phyloP scores from a whole-genome alignment of 202 grass and related monocot genomes.

The Zizania palustris region DNA sequence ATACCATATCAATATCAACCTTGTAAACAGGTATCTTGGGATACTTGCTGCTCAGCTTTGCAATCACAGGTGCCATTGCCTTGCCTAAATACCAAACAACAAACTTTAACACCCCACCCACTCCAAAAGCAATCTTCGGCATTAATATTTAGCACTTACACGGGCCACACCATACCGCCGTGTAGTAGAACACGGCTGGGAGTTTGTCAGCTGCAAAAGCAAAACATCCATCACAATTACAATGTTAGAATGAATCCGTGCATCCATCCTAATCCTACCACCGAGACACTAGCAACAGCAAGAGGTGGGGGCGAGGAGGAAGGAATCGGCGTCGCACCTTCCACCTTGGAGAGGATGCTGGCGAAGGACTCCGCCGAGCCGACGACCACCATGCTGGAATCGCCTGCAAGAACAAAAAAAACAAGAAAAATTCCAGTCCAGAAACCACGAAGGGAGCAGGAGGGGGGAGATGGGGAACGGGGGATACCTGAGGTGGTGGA shows the following conservation, averaged over 20 bases:
- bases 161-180: constrained; percentile 83
- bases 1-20: constrained; percentile 87
- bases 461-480: not conserved
- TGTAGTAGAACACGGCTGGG: constrained; percentile 88
- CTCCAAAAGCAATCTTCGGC: not conserved
- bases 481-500: constrained; percentile 36
- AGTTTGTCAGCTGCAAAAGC: constrained; percentile 71
- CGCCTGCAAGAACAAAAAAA: constrained; percentile 35
- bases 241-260: not conserved
- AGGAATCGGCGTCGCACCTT: constrained; percentile 45
- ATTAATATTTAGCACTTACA: constrained; percentile 52
- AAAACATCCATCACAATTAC: constrained; percentile 4
- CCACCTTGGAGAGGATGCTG: constrained; percentile 52
- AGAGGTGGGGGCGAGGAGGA: not conserved
- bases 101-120: not conserved
- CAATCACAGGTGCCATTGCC: constrained; percentile 62
- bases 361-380: constrained; percentile 60
- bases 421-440: not conserved
- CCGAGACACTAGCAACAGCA: not conserved
- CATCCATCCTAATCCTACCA: not conserved
- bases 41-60: constrained; percentile 62
- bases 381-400: constrained; percentile 51
- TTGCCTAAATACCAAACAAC: constrained; percentile 51
- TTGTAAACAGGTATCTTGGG: constrained; percentile 75
- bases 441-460: not conserved